phyloP scores from a whole-genome alignment of 148 eudicot species.

The Vaccinium myrtillus region DNA sequence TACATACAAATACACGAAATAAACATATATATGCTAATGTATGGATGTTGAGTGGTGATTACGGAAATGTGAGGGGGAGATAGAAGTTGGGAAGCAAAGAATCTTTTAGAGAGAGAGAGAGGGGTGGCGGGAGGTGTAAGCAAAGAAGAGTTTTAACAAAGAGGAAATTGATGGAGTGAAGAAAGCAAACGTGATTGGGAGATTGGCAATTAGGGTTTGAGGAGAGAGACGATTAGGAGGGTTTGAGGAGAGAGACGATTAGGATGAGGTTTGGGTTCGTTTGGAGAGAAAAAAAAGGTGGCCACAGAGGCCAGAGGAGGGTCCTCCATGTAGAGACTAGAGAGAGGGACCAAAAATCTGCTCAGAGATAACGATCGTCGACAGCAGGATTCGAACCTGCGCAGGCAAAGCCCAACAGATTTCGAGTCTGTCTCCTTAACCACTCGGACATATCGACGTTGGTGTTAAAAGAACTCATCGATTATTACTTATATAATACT shows the following conservation, averaged over 20 bases:
- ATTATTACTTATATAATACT: too few relatives aligned
- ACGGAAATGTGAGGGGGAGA: not conserved
- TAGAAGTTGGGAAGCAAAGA: constrained; percentile 8
- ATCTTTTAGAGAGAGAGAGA: constrained; percentile 8
- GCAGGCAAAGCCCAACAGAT: constrained; percentile 84
- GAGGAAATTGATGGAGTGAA: constrained; percentile 17
- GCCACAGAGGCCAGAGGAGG: not conserved
- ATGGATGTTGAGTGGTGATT: not conserved
- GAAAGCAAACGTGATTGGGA: not conserved
- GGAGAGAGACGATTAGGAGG: not conserved
- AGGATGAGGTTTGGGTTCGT: not conserved
- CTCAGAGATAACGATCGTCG: constrained; percentile 23
- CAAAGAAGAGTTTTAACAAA: not conserved
- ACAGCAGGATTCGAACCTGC: constrained; percentile 90
- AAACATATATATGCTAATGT: not conserved
- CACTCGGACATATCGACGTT: constrained; percentile 82
- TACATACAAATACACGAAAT: not conserved
- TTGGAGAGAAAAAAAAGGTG: not conserved
- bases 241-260: not conserved
- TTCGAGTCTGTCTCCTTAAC: constrained; percentile 90
- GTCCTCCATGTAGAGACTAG: not conserved
- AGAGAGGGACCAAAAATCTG: not conserved
- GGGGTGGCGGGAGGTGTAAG: not conserved
- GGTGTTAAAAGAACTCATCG: fast-evolving
- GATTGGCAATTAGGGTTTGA: not conserved